Conservation (phyloP, 2,329 filamentous ascomycete species). For the Cladophialophora yegresii region DNA sequence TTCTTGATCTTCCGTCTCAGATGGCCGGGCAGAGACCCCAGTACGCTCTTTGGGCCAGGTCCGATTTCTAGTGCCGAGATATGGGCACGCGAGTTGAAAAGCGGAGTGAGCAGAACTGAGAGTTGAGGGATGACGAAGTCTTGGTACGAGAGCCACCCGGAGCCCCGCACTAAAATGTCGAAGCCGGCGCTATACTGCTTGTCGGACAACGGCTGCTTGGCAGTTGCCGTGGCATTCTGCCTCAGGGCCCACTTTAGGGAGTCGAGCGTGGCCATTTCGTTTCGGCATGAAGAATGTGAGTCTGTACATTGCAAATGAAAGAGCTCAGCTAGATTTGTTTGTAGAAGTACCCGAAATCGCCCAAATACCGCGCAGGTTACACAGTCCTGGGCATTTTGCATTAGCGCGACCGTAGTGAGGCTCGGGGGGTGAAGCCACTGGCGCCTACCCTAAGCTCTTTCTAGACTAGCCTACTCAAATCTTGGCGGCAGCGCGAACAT, state of each 20-base stretch:
- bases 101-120: constrained; percentile 44
- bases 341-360: neutral
- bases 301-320: neutral
- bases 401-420: neutral
- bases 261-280: constrained; percentile 51
- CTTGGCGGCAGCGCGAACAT: neutral
- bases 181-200: constrained; percentile 55
- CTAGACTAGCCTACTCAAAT: neutral
- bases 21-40: constrained; percentile 51
- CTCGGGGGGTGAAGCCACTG: neutral
- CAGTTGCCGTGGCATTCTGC: constrained; percentile 37
- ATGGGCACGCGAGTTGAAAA: constrained; percentile 45
- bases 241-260: constrained; percentile 48
- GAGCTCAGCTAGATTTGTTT: neutral
- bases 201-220: constrained; percentile 49
- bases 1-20: constrained; percentile 50
- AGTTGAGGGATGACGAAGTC: constrained; percentile 58
- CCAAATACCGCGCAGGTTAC: neutral
- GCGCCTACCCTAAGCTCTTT: neutral
- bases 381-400: neutral
- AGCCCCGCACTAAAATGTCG: constrained; percentile 44
- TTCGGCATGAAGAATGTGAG: neutral
- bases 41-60: constrained; percentile 58
- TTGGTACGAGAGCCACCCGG: constrained; percentile 48
- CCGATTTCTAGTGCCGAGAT: constrained; percentile 63